Evolutionary conservation across 345 rosid genomes (phyloP).

Genomic region (Excoecaria cochinchinensis): DNA sequence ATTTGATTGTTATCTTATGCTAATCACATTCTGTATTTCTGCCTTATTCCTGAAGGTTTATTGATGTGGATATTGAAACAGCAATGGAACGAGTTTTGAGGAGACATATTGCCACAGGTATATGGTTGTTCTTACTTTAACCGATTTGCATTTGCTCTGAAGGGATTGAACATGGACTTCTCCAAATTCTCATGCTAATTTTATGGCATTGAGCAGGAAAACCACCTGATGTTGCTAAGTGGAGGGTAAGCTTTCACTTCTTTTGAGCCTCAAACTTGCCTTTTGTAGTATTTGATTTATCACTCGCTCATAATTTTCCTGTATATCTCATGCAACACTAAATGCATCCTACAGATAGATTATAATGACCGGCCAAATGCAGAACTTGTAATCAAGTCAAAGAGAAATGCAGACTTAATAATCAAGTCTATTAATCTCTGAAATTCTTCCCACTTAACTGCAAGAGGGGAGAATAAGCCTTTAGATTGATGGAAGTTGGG

Average conservation of each 20-base stretch:
- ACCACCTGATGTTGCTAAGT: constrained; percentile 67
- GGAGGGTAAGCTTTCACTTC: constrained; percentile 56
- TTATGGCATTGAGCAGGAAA: constrained; percentile 51
- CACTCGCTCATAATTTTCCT: not conserved
- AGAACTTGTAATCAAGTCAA: constrained; percentile 71
- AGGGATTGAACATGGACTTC: not conserved
- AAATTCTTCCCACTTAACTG: not conserved
- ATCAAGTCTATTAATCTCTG: constrained; percentile 26
- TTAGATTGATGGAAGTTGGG: not conserved
- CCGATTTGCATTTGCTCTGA: not conserved
- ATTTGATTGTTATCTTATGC: not conserved
- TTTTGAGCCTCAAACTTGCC: not conserved
- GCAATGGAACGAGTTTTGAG: constrained; percentile 75
- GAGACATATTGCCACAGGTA: constrained; percentile 82
- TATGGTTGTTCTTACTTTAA: not conserved
- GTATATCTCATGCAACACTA: not conserved
- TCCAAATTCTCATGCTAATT: not conserved
- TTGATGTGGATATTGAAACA: constrained; percentile 68
- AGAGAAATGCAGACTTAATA: constrained; percentile 59
- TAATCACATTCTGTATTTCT: constrained; percentile 10
- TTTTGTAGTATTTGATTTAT: not conserved
- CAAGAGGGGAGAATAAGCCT: not conserved
- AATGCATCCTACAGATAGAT: constrained; percentile 54
- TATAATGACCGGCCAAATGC: constrained; percentile 85
- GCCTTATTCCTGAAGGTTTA: constrained; percentile 50